phyloP scores from a whole-genome alignment of 1,284 basidiomycete species.

The Irpex lacteus region DNA sequence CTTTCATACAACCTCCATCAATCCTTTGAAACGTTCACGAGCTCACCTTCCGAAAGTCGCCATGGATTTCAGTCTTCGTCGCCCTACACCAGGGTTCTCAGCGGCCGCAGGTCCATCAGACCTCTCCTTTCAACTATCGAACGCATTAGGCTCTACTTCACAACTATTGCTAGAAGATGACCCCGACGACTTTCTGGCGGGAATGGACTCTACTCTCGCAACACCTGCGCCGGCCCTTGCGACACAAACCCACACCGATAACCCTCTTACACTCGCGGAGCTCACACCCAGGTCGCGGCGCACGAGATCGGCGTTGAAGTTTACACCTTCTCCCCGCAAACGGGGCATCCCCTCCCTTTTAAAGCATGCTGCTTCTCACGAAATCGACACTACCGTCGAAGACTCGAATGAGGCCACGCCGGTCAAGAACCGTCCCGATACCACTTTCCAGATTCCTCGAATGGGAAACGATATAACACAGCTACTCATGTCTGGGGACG shows the following conservation, averaged over 20 bases:
- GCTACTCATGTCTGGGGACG: constrained; percentile 19
- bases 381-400: constrained; percentile 22
- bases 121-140: constrained; percentile 31
- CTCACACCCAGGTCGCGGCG: constrained; percentile 25
- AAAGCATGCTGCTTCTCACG: constrained; percentile 18
- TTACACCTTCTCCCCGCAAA: constrained; percentile 18
- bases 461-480: constrained; percentile 9
- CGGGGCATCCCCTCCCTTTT: constrained; percentile 23
- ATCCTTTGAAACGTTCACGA: no score
- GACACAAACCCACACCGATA: constrained; percentile 11
- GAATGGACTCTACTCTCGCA: constrained; percentile 17
- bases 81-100: background rate
- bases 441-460: constrained; percentile 23
- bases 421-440: constrained; percentile 19
- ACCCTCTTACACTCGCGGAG: constrained; percentile 23
- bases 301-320: constrained; percentile 9
- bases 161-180: constrained; percentile 27
- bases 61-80: constrained; percentile 31
- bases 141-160: constrained; percentile 14
- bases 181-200: constrained; percentile 23
- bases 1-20: no score
- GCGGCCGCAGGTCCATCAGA: constrained; percentile 16
- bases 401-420: constrained; percentile 20
- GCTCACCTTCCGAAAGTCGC: constrained; percentile 23
- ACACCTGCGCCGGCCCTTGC: constrained; percentile 6